Percentiles rank a stretch among this genome's conserved stretches.
These are phyloP conservation scores for Neolentinus lepideus DNA, from an alignment of 1,284 basidiomycete species.

Conservation along the genomic window DNA sequence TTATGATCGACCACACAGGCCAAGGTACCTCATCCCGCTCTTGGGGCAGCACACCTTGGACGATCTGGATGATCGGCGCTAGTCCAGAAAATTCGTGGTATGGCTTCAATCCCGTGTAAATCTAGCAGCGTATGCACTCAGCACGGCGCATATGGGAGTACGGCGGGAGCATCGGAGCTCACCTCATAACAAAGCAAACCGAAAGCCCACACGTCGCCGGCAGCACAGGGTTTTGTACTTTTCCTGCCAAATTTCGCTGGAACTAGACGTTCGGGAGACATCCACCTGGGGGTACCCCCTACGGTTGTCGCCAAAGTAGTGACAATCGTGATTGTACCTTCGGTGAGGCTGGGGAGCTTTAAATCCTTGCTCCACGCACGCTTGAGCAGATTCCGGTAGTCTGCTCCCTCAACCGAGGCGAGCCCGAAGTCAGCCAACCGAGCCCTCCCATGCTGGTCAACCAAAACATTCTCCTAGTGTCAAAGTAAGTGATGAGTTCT, in stretches of 20 bases:
- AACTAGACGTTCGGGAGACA: neutral
- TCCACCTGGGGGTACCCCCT: neutral
- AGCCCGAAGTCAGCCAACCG: too few relatives aligned
- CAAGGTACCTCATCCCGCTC: neutral
- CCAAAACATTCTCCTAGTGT: neutral
- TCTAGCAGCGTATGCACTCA: too few relatives aligned
- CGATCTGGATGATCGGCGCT: neutral
- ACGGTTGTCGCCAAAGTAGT: neutral
- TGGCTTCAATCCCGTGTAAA: neutral
- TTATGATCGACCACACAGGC: neutral
- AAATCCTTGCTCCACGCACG: neutral
- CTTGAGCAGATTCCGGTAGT: neutral
- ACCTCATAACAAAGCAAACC: neutral
- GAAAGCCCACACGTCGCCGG: neutral
- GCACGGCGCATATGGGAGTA: neutral
- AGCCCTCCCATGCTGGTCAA: neutral
- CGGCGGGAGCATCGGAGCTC: neutral
- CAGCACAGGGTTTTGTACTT: neutral
- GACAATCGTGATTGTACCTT: neutral
- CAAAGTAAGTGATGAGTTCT: neutral
- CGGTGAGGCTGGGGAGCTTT: neutral
- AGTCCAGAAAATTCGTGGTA: neutral
- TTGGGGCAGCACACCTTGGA: neutral
- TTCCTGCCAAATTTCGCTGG: neutral
- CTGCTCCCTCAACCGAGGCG: neutral